Conservation (phyloP, 257 asterid species). For the Cinchona pubescens region DNA sequence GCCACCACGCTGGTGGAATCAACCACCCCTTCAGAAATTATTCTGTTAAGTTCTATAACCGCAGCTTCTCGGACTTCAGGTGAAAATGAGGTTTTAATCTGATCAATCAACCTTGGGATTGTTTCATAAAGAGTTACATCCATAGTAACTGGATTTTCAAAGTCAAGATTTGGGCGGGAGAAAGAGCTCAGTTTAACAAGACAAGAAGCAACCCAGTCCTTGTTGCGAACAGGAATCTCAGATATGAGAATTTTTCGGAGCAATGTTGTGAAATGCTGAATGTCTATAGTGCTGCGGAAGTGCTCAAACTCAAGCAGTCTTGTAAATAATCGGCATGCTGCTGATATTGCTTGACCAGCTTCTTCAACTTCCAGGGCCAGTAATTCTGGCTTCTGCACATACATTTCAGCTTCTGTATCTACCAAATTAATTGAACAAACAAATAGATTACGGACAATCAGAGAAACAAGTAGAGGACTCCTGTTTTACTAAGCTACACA, state of each 20-base stretch:
- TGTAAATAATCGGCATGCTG: constrained; percentile 63
- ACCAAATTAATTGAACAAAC: constrained; percentile 1
- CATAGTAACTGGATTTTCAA: constrained; percentile 41
- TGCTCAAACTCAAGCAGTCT: constrained; percentile 50
- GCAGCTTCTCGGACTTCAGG: constrained; percentile 59
- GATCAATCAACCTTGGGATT: constrained; percentile 69
- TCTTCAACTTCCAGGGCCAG: constrained; percentile 60
- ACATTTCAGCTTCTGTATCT: constrained; percentile 32
- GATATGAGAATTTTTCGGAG: constrained; percentile 58
- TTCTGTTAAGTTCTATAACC: constrained; percentile 67
- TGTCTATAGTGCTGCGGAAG: constrained; percentile 33
- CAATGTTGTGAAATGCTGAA: constrained; percentile 36
- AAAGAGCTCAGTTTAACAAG: constrained; percentile 58
- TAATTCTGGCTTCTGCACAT: constrained; percentile 43
- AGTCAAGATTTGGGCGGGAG: constrained; percentile 29
- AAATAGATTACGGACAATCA: neutral
- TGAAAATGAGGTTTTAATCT: constrained; percentile 45
- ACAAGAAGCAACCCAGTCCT: constrained; percentile 81
- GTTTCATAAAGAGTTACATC: constrained; percentile 74
- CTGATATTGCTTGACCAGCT: constrained; percentile 65
- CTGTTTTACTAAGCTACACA: neutral
- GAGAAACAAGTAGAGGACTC: neutral
- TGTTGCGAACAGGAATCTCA: constrained; percentile 51
- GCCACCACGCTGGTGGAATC: constrained; percentile 57
- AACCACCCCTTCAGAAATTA: constrained; percentile 62